Conservation (phyloP, 768 basidiomycete genomes). For the button mushroom (Agaricus bisporus) region DNA sequence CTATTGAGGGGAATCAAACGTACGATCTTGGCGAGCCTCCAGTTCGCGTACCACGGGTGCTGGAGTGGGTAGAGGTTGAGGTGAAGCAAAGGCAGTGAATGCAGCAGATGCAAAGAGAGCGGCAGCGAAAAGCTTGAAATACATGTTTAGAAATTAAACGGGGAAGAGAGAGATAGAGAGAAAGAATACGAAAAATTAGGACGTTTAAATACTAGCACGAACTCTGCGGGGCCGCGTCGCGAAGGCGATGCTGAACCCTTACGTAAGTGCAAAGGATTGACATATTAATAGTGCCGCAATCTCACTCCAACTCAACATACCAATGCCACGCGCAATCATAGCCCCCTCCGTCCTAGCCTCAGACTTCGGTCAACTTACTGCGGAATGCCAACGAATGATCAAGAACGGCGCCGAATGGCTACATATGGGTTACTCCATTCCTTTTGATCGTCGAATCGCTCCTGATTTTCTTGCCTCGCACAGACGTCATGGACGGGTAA, state of each 20-base stretch:
- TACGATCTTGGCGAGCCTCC: slow-evolving; percentile 37
- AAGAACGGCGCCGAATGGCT: slow-evolving; percentile 95
- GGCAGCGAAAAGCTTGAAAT: slow-evolving; percentile 29
- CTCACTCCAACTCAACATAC: neutral
- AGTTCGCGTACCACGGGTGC: slow-evolving; percentile 15
- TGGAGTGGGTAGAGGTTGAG: slow-evolving; percentile 18
- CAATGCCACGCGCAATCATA: slow-evolving; percentile 88
- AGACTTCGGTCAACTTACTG: slow-evolving; percentile 91
- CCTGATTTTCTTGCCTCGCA: slow-evolving; percentile 9
- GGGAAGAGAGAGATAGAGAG: slow-evolving; percentile 14
- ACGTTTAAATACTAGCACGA: slow-evolving; percentile 2
- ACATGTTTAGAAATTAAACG: slow-evolving; percentile 27
- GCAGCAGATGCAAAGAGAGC: slow-evolving; percentile 30
- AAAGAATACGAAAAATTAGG: slow-evolving; percentile 10
- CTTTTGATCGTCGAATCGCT: neutral
- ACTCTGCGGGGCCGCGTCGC: neutral
- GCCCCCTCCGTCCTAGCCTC: slow-evolving; percentile 96
- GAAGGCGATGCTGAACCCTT: slow-evolving; percentile 3
- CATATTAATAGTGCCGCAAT: slow-evolving; percentile 1
- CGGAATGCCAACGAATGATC: slow-evolving; percentile 97
- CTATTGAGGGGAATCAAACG: neutral
- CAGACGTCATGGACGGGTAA: slow-evolving; percentile 98
- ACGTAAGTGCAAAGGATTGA: slow-evolving; percentile 1
- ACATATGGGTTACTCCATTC: slow-evolving; percentile 73
- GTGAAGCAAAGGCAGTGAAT: slow-evolving; percentile 28